A percentile compares a stretch with the other conserved stretches of the same genome.
Conservation (phyloP, 1,284 basidiomycete species). For the Ustilago shanxiensis region DNA sequence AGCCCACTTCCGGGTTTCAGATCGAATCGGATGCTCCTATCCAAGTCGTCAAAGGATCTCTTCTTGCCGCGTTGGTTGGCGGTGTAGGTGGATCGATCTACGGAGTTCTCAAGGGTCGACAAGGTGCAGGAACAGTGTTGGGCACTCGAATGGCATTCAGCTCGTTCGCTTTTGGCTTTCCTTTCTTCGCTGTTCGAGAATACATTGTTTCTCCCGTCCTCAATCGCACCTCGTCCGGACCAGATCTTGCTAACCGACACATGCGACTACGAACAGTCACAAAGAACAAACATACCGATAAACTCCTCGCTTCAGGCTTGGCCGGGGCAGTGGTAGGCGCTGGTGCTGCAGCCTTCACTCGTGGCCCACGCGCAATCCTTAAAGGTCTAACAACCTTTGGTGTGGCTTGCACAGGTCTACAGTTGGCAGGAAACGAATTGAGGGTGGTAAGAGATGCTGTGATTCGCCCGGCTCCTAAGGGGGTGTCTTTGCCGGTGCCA, state of each 20-base stretch:
- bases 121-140: conserved; percentile 40
- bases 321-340: conserved; percentile 46
- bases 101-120: conserved; percentile 37
- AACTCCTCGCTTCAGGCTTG: conserved; percentile 33
- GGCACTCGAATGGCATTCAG: conserved; percentile 41
- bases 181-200: conserved; percentile 52
- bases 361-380: conserved; percentile 21
- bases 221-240: conserved; percentile 40
- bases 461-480: conserved; percentile 15
- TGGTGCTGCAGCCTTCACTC: conserved; percentile 26
- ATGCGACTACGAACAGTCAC: conserved; percentile 29
- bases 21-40: conserved; percentile 48
- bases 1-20: conserved; percentile 8
- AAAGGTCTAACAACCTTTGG: conserved; percentile 46
- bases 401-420: conserved; percentile 34
- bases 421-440: conserved; percentile 47
- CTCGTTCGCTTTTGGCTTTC: conserved; percentile 47
- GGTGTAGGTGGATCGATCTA: conserved; percentile 42
- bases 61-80: conserved; percentile 40
- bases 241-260: conserved; percentile 26
- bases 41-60: conserved; percentile 52
- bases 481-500: background rate
- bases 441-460: conserved; percentile 32
- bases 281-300: conserved; percentile 37
- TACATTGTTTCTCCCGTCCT: conserved; percentile 41